Conservation (phyloP, 75 land plant species). For the Picea sitchensis region DNA sequence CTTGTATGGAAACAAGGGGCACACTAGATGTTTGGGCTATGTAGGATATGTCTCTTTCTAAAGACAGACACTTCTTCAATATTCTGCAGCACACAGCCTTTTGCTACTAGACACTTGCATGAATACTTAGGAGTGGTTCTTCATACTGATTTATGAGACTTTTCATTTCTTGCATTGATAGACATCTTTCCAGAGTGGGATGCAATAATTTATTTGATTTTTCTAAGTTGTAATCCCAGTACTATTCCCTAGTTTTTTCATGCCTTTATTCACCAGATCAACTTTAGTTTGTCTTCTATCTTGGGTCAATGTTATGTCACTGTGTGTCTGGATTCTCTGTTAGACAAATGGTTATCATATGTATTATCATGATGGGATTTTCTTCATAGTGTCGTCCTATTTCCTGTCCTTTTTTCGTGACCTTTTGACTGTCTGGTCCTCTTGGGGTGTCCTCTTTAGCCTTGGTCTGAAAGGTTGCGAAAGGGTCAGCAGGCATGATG, state of each 20-base stretch:
- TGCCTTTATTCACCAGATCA: neutral
- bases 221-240: neutral
- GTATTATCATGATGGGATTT: neutral
- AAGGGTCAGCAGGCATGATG: neutral
- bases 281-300: no score
- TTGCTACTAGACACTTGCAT: no score
- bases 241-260: neutral
- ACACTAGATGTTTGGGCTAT: no score
- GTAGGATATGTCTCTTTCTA: no score
- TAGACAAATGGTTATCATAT: no score
- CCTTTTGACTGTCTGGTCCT: neutral
- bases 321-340: neutral
- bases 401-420: neutral
- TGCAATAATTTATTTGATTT: neutral
- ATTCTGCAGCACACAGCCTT: no score
- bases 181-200: neutral
- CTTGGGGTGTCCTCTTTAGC: neutral
- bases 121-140: no score
- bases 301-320: neutral
- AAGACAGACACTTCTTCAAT: no score
- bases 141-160: no score
- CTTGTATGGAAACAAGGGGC: no score
- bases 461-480: neutral
- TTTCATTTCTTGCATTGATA: no score
- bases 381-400: neutral